phyloP scores from a whole-genome alignment of 257 asterid genomes.

The Nyctanthes arbortristis region DNA sequence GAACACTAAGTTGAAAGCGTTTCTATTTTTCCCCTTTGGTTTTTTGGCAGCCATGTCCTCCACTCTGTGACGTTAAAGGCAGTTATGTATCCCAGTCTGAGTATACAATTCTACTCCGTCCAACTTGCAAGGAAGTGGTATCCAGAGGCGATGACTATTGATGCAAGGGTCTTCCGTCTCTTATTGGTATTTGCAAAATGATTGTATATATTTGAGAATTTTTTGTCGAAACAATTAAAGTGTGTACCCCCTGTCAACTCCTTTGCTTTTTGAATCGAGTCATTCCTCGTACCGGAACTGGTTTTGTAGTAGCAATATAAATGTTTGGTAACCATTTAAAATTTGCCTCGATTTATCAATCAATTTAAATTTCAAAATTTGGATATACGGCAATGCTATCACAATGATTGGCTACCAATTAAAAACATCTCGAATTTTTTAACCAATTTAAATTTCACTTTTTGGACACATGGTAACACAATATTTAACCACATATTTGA shows the following conservation, averaged over 20 bases:
- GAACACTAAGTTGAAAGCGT: constrained; percentile 3
- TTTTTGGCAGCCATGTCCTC: constrained; percentile 83
- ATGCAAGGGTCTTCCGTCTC: constrained; percentile 18
- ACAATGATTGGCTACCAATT: too few species aligned
- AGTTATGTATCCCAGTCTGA: constrained; percentile 94
- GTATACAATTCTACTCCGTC: constrained; percentile 96
- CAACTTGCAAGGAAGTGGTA: constrained; percentile 98
- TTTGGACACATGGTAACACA: too few species aligned
- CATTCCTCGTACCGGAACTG: background rate
- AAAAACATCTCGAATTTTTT: too few species aligned
- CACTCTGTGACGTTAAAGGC: constrained; percentile 89
- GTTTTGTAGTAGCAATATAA: background rate
- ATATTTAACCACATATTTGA: too few species aligned
- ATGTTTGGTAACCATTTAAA: too few species aligned
- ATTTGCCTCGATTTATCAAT: too few species aligned
- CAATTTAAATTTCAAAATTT: background rate
- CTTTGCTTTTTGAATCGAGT: background rate
- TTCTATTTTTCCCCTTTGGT: constrained; percentile 8
- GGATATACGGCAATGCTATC: too few species aligned
- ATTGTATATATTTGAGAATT: background rate
- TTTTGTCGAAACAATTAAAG: too few species aligned
- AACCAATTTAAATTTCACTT: too few species aligned
- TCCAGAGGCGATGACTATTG: constrained; percentile 97
- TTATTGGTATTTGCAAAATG: background rate
- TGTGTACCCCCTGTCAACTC: background rate